Percentiles rank a stretch among this genome's conserved stretches.
These are phyloP conservation scores for Apiotrichum porosum DNA, from an alignment of 1,284 basidiomycete species.

Conservation along the genomic window DNA sequence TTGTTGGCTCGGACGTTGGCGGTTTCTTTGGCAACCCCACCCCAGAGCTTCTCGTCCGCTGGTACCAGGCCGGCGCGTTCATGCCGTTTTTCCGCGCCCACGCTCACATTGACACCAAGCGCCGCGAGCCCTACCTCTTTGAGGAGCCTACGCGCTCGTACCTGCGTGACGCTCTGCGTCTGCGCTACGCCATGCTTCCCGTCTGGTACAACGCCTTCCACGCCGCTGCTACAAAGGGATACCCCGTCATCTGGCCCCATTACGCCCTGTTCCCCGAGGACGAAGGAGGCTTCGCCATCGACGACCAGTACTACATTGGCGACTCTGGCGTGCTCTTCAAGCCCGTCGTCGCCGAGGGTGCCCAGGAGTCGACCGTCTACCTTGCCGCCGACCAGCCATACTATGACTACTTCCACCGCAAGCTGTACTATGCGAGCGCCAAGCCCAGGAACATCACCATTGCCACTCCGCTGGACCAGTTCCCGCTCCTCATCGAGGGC, in stretches of 20 bases:
- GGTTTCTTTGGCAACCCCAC: slow-evolving; percentile 98
- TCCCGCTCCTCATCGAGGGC: slow-evolving; percentile 87
- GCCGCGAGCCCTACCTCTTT: slow-evolving; percentile 89
- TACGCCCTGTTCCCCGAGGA: slow-evolving; percentile 90
- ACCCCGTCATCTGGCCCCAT: slow-evolving; percentile 85
- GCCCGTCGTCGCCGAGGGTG: slow-evolving; percentile 75
- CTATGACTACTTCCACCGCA: slow-evolving; percentile 83
- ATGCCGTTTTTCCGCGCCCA: slow-evolving; percentile 98
- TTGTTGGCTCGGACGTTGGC: slow-evolving; percentile 91
- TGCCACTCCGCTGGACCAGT: slow-evolving; percentile 67
- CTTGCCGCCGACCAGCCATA: slow-evolving; percentile 86
- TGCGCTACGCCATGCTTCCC: slow-evolving; percentile 83
- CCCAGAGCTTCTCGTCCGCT: slow-evolving; percentile 88
- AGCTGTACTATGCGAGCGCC: slow-evolving; percentile 61
- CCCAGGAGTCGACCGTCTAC: slow-evolving; percentile 69
- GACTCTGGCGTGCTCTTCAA: slow-evolving; percentile 85
- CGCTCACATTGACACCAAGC: slow-evolving; percentile 96
- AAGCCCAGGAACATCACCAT: slow-evolving; percentile 67
- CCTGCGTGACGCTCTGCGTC: slow-evolving; percentile 69
- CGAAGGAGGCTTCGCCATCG: slow-evolving; percentile 73
- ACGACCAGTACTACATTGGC: slow-evolving; percentile 93
- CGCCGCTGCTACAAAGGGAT: slow-evolving; percentile 71
- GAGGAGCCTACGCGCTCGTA: slow-evolving; percentile 83
- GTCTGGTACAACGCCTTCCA: slow-evolving; percentile 97
- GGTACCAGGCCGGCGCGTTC: slow-evolving; percentile 95